A percentile compares a stretch with the other conserved stretches of the same genome.
phyloP scores from a whole-genome alignment of 345 rosid species.

The Salix koriyanagi region DNA sequence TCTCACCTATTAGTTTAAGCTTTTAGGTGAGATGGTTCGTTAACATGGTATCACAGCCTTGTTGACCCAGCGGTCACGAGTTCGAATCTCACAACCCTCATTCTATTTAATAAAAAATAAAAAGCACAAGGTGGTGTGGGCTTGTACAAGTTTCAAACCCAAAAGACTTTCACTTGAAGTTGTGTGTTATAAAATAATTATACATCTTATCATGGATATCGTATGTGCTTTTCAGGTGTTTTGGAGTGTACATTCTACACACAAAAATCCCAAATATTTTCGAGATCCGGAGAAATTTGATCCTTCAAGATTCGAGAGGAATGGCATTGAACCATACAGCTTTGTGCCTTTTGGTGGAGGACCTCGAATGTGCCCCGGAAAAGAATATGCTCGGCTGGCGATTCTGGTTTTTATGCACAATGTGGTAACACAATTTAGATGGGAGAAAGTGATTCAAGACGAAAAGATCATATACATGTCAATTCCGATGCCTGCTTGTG shows the following conservation, averaged over 20 bases:
- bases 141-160: too few relatives aligned
- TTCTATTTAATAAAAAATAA: too few relatives aligned
- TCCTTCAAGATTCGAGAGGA: not conserved
- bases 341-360: not conserved
- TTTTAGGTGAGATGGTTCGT: too few relatives aligned
- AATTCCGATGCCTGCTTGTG: not conserved
- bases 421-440: not conserved
- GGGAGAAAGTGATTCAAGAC: not conserved
- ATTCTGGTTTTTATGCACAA: not conserved
- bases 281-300: not conserved
- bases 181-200: too few relatives aligned
- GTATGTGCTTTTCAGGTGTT: not conserved
- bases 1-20: rapidly evolving
- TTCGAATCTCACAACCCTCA: too few relatives aligned
- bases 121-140: too few relatives aligned
- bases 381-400: not conserved
- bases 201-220: too few relatives aligned
- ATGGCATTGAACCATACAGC: not conserved
- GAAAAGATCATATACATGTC: not conserved
- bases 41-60: too few relatives aligned
- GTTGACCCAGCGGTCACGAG: too few relatives aligned
- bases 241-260: not conserved
- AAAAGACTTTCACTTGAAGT: too few relatives aligned
- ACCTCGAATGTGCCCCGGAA: not conserved
- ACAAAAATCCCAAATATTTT: not conserved